Evolutionary conservation across 2,329 filamentous ascomycete genomes (phyloP), one percentile per base, ranked within the genome.

Genomic region (Ascochyta rabiei): DNA sequence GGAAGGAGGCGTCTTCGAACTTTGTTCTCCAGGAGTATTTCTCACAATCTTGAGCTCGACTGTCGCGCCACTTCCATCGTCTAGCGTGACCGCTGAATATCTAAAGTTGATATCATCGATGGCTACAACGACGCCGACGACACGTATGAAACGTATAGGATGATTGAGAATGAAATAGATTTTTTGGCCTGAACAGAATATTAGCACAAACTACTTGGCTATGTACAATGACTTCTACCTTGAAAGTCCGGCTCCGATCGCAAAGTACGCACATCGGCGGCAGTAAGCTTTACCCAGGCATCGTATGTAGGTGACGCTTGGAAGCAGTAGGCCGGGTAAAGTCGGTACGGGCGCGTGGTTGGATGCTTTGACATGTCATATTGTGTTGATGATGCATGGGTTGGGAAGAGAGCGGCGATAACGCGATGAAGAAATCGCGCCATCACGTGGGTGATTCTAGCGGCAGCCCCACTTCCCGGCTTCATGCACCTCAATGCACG

Each of bases 321-420:
- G 71, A 85, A 86, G 76, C 83, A 86, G 69, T 81, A 85, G 33
- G 81, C 81, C 15, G 85, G 83, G 59, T 86, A 86, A 58, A 84
- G 60, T 57, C 64, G 60, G 61, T 66, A 67, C 13, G 71, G 50
- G 46, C 53, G 64, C 57, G 59, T 47, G 42, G 58, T 54, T 45
- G 54, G 56, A 51, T 59, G 60, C 58, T 59, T 65, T 63, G 64
- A 69, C 65, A 69, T 69, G 26, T 70, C 68, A 72, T 72, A 38
- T 60, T 71, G 59, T 59, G 61, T 51, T 59, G 59, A 52, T 57
- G 51, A 49, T 62, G 57, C 35, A 39, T 43, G 51, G 49, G 42
- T 52, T 47, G 48, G 40, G 48, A 42, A 47, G 48, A 26, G 44
- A 50, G 43, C 33, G 52, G 37, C 37, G 46, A 19, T 9, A 44